These are phyloP conservation scores for Xylaria bambusicola DNA, from an alignment of 495 filamentous ascomycete genomes.

Conservation along the genomic window DNA sequence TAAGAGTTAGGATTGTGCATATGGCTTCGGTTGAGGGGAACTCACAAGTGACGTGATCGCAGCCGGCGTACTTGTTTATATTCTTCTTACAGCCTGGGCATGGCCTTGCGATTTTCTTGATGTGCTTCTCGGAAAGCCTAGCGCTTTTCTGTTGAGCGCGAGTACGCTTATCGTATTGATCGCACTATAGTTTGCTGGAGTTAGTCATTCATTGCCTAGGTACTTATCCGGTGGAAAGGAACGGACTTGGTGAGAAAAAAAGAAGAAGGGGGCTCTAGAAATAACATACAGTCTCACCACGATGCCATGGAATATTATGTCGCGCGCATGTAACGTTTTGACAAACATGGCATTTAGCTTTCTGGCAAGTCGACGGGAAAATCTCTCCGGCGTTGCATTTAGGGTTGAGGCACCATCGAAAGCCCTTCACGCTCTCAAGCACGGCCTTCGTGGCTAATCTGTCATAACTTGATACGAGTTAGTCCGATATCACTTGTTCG, in stretches of 20 bases:
- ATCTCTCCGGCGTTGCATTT: slow-evolving; percentile 49
- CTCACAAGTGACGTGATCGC: slow-evolving; percentile 53
- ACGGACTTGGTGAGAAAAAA: too few species aligned
- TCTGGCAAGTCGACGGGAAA: slow-evolving; percentile 33
- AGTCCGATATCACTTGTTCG: neutral
- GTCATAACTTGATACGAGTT: slow-evolving; percentile 31
- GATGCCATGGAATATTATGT: slow-evolving; percentile 52
- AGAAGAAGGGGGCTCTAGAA: too few species aligned
- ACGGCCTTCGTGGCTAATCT: slow-evolving; percentile 30
- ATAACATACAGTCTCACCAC: slow-evolving; percentile 47
- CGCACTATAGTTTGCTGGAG: too few species aligned
- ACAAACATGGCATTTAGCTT: slow-evolving; percentile 45
- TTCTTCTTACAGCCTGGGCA: slow-evolving; percentile 49
- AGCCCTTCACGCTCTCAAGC: slow-evolving; percentile 37
- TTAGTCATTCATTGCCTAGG: too few species aligned
- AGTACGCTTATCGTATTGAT: slow-evolving; percentile 44
- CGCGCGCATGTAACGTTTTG: slow-evolving; percentile 39
- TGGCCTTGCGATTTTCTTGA: slow-evolving; percentile 40
- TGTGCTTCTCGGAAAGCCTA: slow-evolving; percentile 40
- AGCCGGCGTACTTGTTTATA: slow-evolving; percentile 47
- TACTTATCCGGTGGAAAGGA: too few species aligned
- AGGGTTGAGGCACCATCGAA: slow-evolving; percentile 44
- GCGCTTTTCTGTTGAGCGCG: slow-evolving; percentile 34
- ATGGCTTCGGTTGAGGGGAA: neutral
- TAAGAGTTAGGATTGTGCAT: neutral